These are phyloP conservation scores for Meira nashicola DNA, from an alignment of 1,284 basidiomycete genomes.

Conservation along the genomic window DNA sequence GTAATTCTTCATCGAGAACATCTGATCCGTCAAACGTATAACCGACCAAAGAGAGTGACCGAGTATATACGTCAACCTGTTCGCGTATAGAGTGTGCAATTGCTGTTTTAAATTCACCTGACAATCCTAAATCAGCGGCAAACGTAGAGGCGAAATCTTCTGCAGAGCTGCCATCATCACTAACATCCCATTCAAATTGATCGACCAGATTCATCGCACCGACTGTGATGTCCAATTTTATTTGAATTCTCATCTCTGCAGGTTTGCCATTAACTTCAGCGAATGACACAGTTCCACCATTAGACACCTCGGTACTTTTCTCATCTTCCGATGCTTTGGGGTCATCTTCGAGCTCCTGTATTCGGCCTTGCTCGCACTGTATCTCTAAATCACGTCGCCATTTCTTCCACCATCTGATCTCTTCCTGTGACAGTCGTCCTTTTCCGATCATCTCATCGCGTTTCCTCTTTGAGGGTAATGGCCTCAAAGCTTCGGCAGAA, in stretches of 20 bases:
- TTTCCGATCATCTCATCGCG: not conserved
- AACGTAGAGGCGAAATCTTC: conserved; percentile 90
- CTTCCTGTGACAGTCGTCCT: conserved; percentile 14
- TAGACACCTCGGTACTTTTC: conserved; percentile 54
- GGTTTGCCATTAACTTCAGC: no score
- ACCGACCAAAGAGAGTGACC: conserved; percentile 84
- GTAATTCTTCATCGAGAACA: conserved; percentile 85
- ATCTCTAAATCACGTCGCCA: conserved; percentile 14
- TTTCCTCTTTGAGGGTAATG: conserved; percentile 8
- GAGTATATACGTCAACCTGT: conserved; percentile 85
- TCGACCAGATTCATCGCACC: conserved; percentile 90
- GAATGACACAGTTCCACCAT: conserved; percentile 4
- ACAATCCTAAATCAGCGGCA: conserved; percentile 77
- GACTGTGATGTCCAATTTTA: conserved; percentile 95
- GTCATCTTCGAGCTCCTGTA: conserved; percentile 28
- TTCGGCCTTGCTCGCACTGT: conserved; percentile 6
- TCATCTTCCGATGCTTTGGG: conserved; percentile 52
- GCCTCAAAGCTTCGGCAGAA: conserved; percentile 36
- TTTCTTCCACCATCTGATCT: conserved; percentile 23
- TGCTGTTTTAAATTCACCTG: conserved; percentile 81
- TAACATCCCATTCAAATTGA: conserved; percentile 97
- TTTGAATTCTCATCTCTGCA: conserved; percentile 74
- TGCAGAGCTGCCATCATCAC: conserved; percentile 71
- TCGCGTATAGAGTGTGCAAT: conserved; percentile 94
- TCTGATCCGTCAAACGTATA: conserved; percentile 74